Evolutionary conservation across 805 yeast species (phyloP).

Genomic region (Metschnikowia lochheadii): DNA sequence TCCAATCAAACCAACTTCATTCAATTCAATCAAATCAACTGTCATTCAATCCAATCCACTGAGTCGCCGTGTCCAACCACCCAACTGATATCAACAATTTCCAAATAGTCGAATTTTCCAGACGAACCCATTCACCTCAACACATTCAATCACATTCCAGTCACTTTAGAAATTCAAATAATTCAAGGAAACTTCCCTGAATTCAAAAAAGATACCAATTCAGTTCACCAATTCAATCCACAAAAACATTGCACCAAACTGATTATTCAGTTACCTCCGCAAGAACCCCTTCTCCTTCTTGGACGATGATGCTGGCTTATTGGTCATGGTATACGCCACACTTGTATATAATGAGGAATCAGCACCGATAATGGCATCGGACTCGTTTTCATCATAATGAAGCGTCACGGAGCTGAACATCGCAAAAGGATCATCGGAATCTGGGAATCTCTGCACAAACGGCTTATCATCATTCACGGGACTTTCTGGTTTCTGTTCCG

Average conservation of each 20-base stretch:
- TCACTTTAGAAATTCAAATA: no score
- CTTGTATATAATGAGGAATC: constrained; percentile 45
- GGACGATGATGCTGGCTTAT: constrained; percentile 16
- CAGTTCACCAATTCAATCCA: no score
- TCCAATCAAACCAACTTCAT: no score
- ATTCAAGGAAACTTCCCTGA: no score
- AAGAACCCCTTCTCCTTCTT: constrained; percentile 29
- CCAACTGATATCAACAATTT: no score
- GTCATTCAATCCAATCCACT: no score
- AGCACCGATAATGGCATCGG: constrained; percentile 42
- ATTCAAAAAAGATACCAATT: no score
- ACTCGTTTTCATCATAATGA: constrained; percentile 60
- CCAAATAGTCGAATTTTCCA: no score
- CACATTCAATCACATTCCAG: no score
- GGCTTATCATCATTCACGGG: constrained; percentile 31
- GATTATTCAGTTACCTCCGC: constrained; percentile 18
- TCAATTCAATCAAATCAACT: no score
- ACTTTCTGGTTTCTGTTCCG: constrained; percentile 14
- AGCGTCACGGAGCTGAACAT: constrained; percentile 83
- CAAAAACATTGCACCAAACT: not conserved
- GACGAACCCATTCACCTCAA: no score
- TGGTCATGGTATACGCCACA: constrained; percentile 53
- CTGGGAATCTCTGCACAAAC: constrained; percentile 18
- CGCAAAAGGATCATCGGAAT: constrained; percentile 68
- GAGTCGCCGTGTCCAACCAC: no score